These are phyloP conservation scores for Mrakia frigida DNA, from an alignment of 768 basidiomycete species.

Conservation along the genomic window DNA sequence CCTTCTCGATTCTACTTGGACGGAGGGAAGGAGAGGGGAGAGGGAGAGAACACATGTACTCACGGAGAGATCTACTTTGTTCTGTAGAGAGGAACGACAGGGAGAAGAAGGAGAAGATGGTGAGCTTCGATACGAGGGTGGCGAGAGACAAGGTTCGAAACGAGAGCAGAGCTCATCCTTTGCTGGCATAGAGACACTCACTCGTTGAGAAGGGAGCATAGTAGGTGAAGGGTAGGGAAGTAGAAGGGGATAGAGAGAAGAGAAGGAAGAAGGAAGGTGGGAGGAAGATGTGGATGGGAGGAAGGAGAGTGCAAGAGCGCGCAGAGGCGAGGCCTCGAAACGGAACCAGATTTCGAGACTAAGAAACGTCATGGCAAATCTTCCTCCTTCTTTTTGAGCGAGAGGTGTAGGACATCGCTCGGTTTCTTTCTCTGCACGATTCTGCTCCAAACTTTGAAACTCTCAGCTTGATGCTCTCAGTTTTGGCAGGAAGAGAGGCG, in stretches of 20 bases:
- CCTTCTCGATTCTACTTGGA: slow-evolving; percentile 28
- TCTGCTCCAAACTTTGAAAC: neutral
- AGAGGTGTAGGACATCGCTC: neutral
- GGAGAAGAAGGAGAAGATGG: slow-evolving; percentile 41
- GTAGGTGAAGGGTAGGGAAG: no score
- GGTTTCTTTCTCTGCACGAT: neutral
- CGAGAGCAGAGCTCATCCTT: slow-evolving; percentile 24
- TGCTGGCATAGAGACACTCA: neutral
- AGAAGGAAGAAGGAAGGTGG: neutral
- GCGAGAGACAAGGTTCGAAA: slow-evolving; percentile 35
- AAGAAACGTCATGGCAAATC: no score
- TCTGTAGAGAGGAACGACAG: slow-evolving; percentile 74
- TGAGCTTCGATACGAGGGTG: slow-evolving; percentile 36
- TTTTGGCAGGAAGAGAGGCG: neutral
- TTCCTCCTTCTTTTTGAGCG: no score
- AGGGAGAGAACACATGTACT: slow-evolving; percentile 43
- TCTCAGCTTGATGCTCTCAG: no score
- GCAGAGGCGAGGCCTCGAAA: neutral
- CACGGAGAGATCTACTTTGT: slow-evolving; percentile 93
- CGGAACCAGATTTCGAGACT: neutral
- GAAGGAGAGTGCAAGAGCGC: neutral
- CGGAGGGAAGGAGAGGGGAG: neutral
- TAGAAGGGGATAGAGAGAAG: neutral
- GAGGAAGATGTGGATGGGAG: neutral
- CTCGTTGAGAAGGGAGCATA: slow-evolving; percentile 26